Percentiles rank a stretch among this genome's conserved stretches.
Evolutionary conservation across 129 eudicot species (phyloP).

Genomic region (Centella asiatica): DNA sequence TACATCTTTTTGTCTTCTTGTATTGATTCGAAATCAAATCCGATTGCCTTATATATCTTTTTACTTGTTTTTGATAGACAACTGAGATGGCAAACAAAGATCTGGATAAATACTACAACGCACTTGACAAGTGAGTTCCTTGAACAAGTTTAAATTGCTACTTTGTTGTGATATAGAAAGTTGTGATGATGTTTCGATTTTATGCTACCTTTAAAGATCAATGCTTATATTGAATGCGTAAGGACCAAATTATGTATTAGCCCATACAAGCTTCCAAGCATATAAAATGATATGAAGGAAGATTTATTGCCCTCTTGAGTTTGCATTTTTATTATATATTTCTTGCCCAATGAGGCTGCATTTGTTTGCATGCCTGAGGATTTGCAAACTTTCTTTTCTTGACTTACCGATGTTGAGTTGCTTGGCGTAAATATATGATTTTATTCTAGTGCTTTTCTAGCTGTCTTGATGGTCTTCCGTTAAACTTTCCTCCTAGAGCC

Average conservation of each 20-base stretch:
- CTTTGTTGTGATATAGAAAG: background rate
- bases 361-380: background rate
- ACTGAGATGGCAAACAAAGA: conserved; percentile 99
- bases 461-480: conserved; percentile 4
- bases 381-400: background rate
- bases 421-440: background rate
- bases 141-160: background rate
- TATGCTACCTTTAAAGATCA: background rate
- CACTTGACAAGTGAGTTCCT: conserved; percentile 90
- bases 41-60: background rate
- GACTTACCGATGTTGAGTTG: background rate
- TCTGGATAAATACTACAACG: conserved; percentile 78
- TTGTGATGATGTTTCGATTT: background rate
- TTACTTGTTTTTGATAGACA: conserved; percentile 42
- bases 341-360: background rate
- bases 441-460: background rate
- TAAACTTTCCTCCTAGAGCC: conserved; percentile 35
- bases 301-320: too few relatives aligned
- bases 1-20: background rate
- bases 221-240: background rate
- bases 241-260: background rate
- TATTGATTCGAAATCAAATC: conserved; percentile 1
- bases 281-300: too few relatives aligned
- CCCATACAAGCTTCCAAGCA: too few relatives aligned
- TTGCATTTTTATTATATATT: too few relatives aligned